Conservation (phyloP, 108 stramenopile species). For the Nitzschia palea region DNA sequence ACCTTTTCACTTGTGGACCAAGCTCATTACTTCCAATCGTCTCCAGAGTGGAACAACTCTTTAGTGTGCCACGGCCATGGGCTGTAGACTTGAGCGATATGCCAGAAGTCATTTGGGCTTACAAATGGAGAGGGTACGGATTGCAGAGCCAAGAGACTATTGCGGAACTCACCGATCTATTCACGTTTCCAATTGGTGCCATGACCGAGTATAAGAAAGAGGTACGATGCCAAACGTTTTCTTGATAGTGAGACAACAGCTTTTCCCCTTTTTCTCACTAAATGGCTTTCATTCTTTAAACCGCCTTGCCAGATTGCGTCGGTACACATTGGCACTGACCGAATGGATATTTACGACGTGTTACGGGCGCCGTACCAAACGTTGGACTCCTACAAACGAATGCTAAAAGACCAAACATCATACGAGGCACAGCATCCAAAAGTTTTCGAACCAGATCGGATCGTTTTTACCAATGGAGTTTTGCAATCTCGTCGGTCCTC, state of each 20-base stretch:
- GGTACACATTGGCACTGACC: conserved; percentile 48
- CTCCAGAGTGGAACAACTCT: conserved; percentile 53
- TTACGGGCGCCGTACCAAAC: conserved; percentile 25
- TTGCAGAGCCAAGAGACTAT: not conserved
- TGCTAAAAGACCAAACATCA: conserved; percentile 22
- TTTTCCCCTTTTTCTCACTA: too few relatives aligned
- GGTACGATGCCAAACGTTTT: conserved; percentile 7
- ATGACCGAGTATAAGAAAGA: conserved; percentile 30
- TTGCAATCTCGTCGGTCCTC: conserved; percentile 43
- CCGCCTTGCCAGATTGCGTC: conserved; percentile 46
- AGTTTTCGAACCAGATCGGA: conserved; percentile 42
- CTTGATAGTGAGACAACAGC: not conserved
- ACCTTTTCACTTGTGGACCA: conserved; percentile 72
- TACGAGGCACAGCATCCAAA: conserved; percentile 37
- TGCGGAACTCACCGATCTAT: conserved; percentile 28
- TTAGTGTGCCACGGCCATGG: conserved; percentile 45
- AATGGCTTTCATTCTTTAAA: too few relatives aligned
- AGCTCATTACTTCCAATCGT: conserved; percentile 56
- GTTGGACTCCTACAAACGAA: conserved; percentile 32
- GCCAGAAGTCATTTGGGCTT: conserved; percentile 43
- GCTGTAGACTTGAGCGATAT: not conserved
- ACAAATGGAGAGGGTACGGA: conserved; percentile 52
- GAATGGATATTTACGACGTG: conserved; percentile 64
- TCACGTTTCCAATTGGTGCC: conserved; percentile 29
- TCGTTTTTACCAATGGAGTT: conserved; percentile 64